Base-by-base conservation (phyloP, 1,284 basidiomycete genomes). In the Tylopilus sp. region DNA sequence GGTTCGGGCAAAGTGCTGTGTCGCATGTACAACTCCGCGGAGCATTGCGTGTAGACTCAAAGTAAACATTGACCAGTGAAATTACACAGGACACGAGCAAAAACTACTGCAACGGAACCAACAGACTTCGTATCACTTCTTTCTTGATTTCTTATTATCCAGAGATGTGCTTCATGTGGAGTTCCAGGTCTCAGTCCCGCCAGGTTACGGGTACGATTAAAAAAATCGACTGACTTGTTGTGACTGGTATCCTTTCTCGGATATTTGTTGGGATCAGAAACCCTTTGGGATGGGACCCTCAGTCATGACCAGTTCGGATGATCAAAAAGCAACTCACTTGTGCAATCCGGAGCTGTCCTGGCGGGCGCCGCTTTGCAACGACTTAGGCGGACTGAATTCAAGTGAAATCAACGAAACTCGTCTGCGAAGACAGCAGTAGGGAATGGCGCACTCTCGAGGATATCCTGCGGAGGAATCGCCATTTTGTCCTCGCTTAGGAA, bases 281-380 rank as follows among this genome's bases (percentile, higher is more conserved):
- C 1, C 8, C 39, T 54, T 40, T 5, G n/a, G 25, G 31, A 30
- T 29, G 6, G 23, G 30, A 33, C 1, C 15, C 4, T 55, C 12
- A 46, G 34, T 40, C 19, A 43, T 2, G 18, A 3, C 13, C 4
- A 35, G 13, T 21, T 10, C 12, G 19, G 16, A 38, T 29, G 8
- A 39, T 43, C 19, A 18, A 44, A 35, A 29, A n/a, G 11, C 2
- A 8, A 42, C 54, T 29, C 2, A 59, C 55, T 33, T 25, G 29
- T 13, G 8, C 1, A 26, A 2, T 1, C 12, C 19, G 0, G 0
- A 19, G 4, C 4, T 7, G 15, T 33, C 54, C 11, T 1, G 0
- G 3, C 55, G 52, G 6, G 2, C 23, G 6, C 36, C 44, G 0
- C 10, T 16, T 10, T 28, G 6, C 0, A 1, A 2, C 4, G 13